Evolutionary conservation across 768 basidiomycete genomes (phyloP).

Genomic region (Calocera viscosa): DNA sequence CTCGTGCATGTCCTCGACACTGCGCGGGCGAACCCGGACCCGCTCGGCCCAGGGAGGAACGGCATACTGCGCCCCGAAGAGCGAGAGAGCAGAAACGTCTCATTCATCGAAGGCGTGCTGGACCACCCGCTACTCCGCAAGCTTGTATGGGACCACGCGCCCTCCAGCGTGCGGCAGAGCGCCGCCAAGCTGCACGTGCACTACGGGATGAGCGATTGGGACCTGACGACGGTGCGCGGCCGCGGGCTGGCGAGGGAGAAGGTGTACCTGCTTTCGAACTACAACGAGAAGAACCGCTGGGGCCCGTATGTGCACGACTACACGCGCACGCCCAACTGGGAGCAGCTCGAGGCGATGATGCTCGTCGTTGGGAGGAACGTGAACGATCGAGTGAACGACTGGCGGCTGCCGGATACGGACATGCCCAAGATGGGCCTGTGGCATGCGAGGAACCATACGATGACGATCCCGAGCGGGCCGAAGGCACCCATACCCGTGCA

Average conservation of each 20-base stretch:
- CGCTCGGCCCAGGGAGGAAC: not conserved
- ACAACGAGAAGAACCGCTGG: conserved; percentile 39
- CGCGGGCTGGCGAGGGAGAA: conserved; percentile 35
- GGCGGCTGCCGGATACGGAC: conserved; percentile 26
- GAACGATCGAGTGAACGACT: conserved; percentile 30
- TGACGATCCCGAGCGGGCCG: conserved; percentile 21
- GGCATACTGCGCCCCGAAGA: not conserved
- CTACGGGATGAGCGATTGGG: conserved; percentile 8
- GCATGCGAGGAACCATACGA: conserved; percentile 28
- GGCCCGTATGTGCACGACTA: conserved; percentile 40
- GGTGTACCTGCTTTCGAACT: conserved; percentile 56
- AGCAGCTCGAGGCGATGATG: conserved; percentile 47
- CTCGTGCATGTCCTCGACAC: not conserved
- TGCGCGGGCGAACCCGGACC: not conserved
- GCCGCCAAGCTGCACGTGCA: conserved; percentile 12
- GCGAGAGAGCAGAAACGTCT: not conserved
- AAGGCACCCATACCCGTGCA: not conserved
- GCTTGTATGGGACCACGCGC: not conserved
- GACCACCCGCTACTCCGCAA: not conserved
- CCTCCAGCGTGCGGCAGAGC: not conserved
- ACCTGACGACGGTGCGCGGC: not conserved
- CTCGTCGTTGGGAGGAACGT: conserved; percentile 44
- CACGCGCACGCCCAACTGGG: conserved; percentile 43
- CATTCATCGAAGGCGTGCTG: not conserved
- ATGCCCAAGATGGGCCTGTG: conserved; percentile 41